Evolutionary conservation across 345 rosid genomes (phyloP).

Genomic region (Boechera retrofracta): DNA sequence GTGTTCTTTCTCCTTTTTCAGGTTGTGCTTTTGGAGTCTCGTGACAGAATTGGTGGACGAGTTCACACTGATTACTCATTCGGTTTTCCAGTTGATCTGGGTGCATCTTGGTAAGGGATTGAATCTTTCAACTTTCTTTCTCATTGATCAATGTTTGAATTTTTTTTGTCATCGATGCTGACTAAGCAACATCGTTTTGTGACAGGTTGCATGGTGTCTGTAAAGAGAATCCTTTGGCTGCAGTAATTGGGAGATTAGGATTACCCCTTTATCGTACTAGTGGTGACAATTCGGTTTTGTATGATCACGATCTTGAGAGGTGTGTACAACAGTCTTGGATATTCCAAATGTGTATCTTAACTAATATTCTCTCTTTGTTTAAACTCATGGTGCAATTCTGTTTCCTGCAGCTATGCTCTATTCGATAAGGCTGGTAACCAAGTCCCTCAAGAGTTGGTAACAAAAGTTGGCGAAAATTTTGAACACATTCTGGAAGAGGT

Average conservation of each 20-base stretch:
- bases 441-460: conserved; percentile 83
- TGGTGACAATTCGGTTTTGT: conserved; percentile 94
- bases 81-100: conserved; percentile 94
- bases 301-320: conserved; percentile 99
- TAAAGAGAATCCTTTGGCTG: conserved; percentile 93
- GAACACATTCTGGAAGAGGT: conserved; percentile 84
- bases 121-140: not conserved
- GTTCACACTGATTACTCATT: conserved; percentile 83
- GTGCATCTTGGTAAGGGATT: conserved; percentile 80
- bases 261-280: conserved; percentile 91
- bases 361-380: not conserved
- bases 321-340: conserved; percentile 34
- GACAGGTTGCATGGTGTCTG: conserved; percentile 97
- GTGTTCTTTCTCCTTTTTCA: conserved; percentile 39
- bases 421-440: conserved; percentile 88
- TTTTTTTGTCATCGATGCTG: conserved; percentile 14
- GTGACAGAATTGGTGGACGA: conserved; percentile 88
- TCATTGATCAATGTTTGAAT: conserved; percentile 17
- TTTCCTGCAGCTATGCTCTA: conserved; percentile 63
- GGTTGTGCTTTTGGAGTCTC: conserved; percentile 87
- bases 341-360: not conserved
- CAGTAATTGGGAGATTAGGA: conserved; percentile 87
- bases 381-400: conserved; percentile 42
- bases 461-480: conserved; percentile 78
- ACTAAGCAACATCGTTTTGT: conserved; percentile 23